Evolutionary conservation across 1,139 yeast genomes (phyloP).

Genomic region (Blastobotrys proliferans): DNA sequence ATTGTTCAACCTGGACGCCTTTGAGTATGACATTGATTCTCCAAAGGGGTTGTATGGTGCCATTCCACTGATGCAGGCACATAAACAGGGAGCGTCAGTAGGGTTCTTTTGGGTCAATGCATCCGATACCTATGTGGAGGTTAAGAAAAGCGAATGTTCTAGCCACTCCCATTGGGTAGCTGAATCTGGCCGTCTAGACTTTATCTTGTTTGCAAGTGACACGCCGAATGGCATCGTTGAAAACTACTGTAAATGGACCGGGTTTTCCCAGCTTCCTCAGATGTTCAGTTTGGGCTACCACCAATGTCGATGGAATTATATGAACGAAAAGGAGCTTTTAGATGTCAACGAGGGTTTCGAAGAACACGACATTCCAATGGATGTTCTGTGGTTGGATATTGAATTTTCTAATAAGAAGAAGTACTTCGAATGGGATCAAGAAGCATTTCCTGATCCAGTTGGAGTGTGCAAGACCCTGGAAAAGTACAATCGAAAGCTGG

Average conservation of each 20-base stretch:
- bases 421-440: slow-evolving; percentile 35
- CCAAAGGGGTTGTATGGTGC: slow-evolving; percentile 88
- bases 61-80: slow-evolving; percentile 77
- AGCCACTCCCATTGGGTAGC: slow-evolving; percentile 80
- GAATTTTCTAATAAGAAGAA: slow-evolving; percentile 31
- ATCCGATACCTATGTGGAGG: slow-evolving; percentile 85
- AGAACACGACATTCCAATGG: slow-evolving; percentile 18
- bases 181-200: slow-evolving; percentile 76
- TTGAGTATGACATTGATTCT: slow-evolving; percentile 78
- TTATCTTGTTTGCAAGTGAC: slow-evolving; percentile 60
- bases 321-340: slow-evolving; percentile 12
- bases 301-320: slow-evolving; percentile 24
- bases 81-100: slow-evolving; percentile 49
- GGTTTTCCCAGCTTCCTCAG: slow-evolving; percentile 62
- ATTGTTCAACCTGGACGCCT: slow-evolving; percentile 82
- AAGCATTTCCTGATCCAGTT: slow-evolving; percentile 29
- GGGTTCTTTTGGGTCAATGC: slow-evolving; percentile 87
- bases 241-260: slow-evolving; percentile 64
- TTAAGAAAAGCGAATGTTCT: slow-evolving; percentile 34
- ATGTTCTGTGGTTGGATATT: slow-evolving; percentile 20
- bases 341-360: slow-evolving; percentile 12
- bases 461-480: slow-evolving; percentile 30
- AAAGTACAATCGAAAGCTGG: slow-evolving; percentile 31
- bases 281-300: slow-evolving; percentile 21
- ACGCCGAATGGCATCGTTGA: slow-evolving; percentile 55